phyloP scores from a whole-genome alignment of 805 yeast genomes.

The Candida lessepsii region DNA sequence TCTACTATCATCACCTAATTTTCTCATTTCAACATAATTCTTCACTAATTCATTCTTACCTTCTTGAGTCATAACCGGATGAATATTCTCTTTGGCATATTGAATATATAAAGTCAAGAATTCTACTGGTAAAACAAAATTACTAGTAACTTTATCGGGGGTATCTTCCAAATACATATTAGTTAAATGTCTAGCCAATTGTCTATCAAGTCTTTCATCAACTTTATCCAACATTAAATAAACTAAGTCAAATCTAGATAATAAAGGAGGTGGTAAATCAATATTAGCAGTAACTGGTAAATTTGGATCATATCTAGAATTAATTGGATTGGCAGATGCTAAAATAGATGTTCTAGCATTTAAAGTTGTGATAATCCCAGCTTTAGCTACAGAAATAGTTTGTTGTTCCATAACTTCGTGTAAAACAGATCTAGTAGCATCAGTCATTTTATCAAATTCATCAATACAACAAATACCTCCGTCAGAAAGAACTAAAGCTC shows the following conservation, averaged over 20 bases:
- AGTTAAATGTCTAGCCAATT: conserved; percentile 86
- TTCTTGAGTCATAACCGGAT: conserved; percentile 75
- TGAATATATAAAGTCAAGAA: conserved; percentile 85
- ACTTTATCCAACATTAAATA: conserved; percentile 90
- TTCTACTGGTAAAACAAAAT: conserved; percentile 80
- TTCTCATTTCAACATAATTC: conserved; percentile 90
- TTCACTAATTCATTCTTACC: conserved; percentile 85
- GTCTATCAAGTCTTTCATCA: conserved; percentile 80
- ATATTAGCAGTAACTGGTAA: conserved; percentile 93
- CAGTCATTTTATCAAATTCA: conserved; percentile 97
- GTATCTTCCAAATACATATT: conserved; percentile 86
- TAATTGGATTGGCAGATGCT: conserved; percentile 97
- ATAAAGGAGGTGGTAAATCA: conserved; percentile 92
- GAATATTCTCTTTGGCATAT: conserved; percentile 82
- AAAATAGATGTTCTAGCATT: conserved; percentile 95
- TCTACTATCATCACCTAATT: conserved; percentile 87
- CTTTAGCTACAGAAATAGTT: conserved; percentile 96
- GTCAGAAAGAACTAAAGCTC: conserved; percentile 94
- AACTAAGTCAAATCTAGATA: conserved; percentile 93
- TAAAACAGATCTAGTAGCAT: conserved; percentile 86
- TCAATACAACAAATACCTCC: conserved; percentile 99
- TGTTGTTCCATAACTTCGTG: conserved; percentile 99
- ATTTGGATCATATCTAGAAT: conserved; percentile 92
- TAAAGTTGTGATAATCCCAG: conserved; percentile 95
- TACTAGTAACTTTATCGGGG: conserved; percentile 66